Evolutionary conservation across 495 filamentous ascomycete species (phyloP).

Genomic region (Jackrogersella multiformis): DNA sequence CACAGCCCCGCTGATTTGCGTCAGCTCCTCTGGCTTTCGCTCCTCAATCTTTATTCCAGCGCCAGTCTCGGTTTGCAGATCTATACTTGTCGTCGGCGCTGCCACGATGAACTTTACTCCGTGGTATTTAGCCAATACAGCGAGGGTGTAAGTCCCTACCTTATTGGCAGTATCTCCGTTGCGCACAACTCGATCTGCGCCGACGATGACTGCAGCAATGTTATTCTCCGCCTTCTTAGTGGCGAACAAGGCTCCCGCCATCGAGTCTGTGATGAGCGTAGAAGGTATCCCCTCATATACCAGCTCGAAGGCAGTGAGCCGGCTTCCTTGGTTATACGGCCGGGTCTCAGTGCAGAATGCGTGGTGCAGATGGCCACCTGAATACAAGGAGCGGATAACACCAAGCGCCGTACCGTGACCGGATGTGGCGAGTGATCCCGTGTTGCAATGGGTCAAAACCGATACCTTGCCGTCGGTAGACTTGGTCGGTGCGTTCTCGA

Average conservation of each 20-base stretch:
- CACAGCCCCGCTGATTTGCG: slow-evolving; percentile 77
- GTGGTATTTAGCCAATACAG: slow-evolving; percentile 85
- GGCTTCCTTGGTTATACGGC: slow-evolving; percentile 96
- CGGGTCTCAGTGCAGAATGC: slow-evolving; percentile 97
- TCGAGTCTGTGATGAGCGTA: slow-evolving; percentile 94
- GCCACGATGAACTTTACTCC: slow-evolving; percentile 94
- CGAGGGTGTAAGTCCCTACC: slow-evolving; percentile 93
- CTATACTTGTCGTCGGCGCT: slow-evolving; percentile 92
- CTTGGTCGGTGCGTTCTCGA: slow-evolving; percentile 52
- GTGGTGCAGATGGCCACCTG: slow-evolving; percentile 69
- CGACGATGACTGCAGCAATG: slow-evolving; percentile 88
- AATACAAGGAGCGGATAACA: slow-evolving; percentile 85
- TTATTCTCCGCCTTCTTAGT: slow-evolving; percentile 63
- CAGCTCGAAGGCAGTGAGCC: slow-evolving; percentile 94
- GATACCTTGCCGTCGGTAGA: slow-evolving; percentile 62
- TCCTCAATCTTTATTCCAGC: slow-evolving; percentile 87
- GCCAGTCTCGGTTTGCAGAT: slow-evolving; percentile 79
- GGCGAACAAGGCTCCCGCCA: slow-evolving; percentile 84
- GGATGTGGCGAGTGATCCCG: slow-evolving; percentile 94
- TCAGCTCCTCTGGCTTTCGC: slow-evolving; percentile 79
- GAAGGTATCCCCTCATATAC: slow-evolving; percentile 93
- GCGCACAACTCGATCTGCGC: slow-evolving; percentile 91
- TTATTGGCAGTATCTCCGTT: slow-evolving; percentile 99
- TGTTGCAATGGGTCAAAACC: slow-evolving; percentile 96
- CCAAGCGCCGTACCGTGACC: slow-evolving; percentile 96